Conservation (phyloP, 371 early-diverging fungal species). For the Mucor plumbeus region DNA sequence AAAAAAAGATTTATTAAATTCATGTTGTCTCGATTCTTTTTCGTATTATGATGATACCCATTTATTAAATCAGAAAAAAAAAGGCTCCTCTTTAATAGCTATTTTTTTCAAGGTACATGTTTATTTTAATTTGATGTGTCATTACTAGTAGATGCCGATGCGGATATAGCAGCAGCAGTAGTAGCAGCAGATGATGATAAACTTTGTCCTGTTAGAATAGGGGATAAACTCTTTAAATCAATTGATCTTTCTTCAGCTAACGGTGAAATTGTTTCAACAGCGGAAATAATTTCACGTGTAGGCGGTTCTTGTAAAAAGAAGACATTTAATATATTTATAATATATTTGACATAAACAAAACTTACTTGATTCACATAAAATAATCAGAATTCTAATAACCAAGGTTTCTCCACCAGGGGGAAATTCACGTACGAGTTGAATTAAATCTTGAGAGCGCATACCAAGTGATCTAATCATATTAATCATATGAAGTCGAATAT, state of each 20-base stretch:
- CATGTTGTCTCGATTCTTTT: slow-evolving; percentile 4
- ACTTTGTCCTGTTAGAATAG: slow-evolving; percentile 29
- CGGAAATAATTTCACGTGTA: slow-evolving; percentile 31
- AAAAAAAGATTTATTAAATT: too few relatives aligned
- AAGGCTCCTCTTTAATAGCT: slow-evolving; percentile 11
- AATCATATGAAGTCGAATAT: slow-evolving; percentile 68
- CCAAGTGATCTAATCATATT: slow-evolving; percentile 79
- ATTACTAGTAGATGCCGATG: background rate
- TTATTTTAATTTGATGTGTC: background rate
- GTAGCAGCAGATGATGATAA: slow-evolving; percentile 11
- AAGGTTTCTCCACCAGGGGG: slow-evolving; percentile 78
- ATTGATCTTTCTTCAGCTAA: slow-evolving; percentile 29
- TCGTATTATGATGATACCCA: too few relatives aligned
- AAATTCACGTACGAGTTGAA: slow-evolving; percentile 68
- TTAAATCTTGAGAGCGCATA: slow-evolving; percentile 64
- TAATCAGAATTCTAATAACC: slow-evolving; percentile 70
- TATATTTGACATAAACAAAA: background rate
- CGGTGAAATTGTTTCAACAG: slow-evolving; percentile 15
- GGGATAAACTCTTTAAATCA: slow-evolving; percentile 20
- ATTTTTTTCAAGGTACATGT: background rate
- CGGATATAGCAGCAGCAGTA: background rate
- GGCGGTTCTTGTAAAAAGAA: slow-evolving; percentile 26
- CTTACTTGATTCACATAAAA: slow-evolving; percentile 75
- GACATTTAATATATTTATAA: background rate
- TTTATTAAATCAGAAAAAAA: background rate